These are phyloP conservation scores for Suillus bovinus DNA, from an alignment of 768 basidiomycete genomes.

Conservation along the genomic window DNA sequence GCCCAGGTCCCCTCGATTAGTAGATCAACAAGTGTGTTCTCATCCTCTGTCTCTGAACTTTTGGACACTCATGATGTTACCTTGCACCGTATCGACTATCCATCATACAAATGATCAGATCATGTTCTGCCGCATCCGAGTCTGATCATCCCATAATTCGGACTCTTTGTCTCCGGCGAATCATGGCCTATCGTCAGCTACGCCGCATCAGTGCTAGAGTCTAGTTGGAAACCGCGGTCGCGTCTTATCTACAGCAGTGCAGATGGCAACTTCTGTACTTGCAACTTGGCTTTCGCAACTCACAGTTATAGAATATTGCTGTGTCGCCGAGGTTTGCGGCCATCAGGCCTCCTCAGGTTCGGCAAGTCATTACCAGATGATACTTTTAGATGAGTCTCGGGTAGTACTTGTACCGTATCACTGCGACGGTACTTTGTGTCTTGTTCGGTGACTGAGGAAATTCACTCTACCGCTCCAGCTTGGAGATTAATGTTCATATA, in stretches of 20 bases:
- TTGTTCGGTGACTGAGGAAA: neutral
- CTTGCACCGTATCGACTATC: neutral
- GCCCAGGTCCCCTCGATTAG: neutral
- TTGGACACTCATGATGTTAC: neutral
- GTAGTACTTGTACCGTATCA: neutral
- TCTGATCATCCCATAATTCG: neutral
- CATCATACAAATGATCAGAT: neutral
- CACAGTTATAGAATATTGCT: neutral
- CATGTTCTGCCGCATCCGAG: no score
- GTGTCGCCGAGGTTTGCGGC: neutral
- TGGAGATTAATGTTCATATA: no score
- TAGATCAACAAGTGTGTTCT: neutral
- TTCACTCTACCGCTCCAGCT: neutral
- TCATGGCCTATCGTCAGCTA: neutral
- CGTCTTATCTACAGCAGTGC: neutral
- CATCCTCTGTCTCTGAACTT: neutral
- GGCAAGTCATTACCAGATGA: neutral
- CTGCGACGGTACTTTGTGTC: neutral
- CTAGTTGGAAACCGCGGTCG: neutral
- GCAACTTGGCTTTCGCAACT: neutral
- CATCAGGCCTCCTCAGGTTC: neutral
- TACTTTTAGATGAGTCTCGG: neutral
- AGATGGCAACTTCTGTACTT: neutral
- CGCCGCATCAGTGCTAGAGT: neutral
- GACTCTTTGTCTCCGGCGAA: neutral